These are phyloP conservation scores for Xylaria castorea DNA, from an alignment of 495 filamentous ascomycete species.

Conservation along the genomic window DNA sequence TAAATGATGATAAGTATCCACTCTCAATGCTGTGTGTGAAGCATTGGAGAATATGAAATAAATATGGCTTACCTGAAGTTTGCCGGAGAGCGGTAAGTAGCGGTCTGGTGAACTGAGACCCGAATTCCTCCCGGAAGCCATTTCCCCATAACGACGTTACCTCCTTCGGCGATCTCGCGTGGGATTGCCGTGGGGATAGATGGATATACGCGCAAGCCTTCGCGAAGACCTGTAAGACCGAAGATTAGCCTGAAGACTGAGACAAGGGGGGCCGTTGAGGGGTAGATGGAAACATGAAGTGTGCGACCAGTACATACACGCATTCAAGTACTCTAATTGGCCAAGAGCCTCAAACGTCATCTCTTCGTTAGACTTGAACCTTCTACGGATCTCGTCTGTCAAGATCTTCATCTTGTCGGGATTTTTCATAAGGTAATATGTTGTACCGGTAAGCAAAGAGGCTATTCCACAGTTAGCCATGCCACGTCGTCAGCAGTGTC, in stretches of 20 bases:
- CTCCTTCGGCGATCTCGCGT: slow-evolving; percentile 52
- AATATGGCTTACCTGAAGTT: slow-evolving; percentile 46
- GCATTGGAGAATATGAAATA: background rate
- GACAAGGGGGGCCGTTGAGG: background rate
- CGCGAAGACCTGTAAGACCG: slow-evolving; percentile 44
- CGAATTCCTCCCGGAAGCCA: slow-evolving; percentile 51
- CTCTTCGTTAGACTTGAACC: slow-evolving; percentile 54
- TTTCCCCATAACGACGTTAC: slow-evolving; percentile 52
- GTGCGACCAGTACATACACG: slow-evolving; percentile 39
- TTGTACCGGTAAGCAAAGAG: slow-evolving; percentile 52
- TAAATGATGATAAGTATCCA: slow-evolving; percentile 27
- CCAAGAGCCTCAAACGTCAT: slow-evolving; percentile 57
- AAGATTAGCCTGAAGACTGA: background rate
- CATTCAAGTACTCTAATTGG: slow-evolving; percentile 59
- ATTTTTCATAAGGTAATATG: slow-evolving; percentile 58
- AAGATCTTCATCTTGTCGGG: slow-evolving; percentile 50
- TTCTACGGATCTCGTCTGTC: slow-evolving; percentile 52
- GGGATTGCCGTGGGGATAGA: slow-evolving; percentile 56
- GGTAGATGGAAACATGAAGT: background rate
- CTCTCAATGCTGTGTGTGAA: slow-evolving; percentile 17
- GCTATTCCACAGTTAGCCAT: slow-evolving; percentile 4
- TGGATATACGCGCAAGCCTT: slow-evolving; percentile 64
- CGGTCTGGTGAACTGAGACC: slow-evolving; percentile 48
- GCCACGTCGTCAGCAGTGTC: background rate
- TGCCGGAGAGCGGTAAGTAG: slow-evolving; percentile 38